phyloP scores from a whole-genome alignment of 2,329 filamentous ascomycete species.

The Xylaria sp. region DNA sequence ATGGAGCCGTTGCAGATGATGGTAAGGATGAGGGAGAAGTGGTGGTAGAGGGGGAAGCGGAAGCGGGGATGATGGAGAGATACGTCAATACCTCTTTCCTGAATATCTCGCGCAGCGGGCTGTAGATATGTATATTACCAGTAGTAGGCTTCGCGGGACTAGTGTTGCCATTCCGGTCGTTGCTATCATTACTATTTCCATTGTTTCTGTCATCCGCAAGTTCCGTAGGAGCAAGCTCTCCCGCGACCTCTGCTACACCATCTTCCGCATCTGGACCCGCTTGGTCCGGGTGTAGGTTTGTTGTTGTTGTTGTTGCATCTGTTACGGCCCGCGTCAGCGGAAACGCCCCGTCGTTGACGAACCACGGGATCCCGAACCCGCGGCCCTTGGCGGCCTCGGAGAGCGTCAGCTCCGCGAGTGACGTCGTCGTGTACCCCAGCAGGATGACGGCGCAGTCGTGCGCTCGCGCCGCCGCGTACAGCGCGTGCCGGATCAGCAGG shows the following conservation, averaged over 20 bases:
- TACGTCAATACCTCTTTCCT: slow-evolving; percentile 79
- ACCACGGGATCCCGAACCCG: slow-evolving; percentile 82
- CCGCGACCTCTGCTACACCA: not conserved
- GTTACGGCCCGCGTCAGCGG: slow-evolving; percentile 33
- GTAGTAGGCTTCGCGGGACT: slow-evolving; percentile 32
- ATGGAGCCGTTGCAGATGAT: no score
- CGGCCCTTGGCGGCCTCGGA: slow-evolving; percentile 90
- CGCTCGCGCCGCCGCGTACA: slow-evolving; percentile 68
- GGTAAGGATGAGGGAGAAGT: no score
- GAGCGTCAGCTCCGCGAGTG: slow-evolving; percentile 83
- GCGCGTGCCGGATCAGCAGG: slow-evolving; percentile 73
- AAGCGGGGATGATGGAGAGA: slow-evolving; percentile 59
- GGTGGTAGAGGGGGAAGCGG: no score
- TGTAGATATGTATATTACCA: slow-evolving; percentile 62
- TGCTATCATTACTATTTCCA: no score
- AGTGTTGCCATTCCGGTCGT: not conserved
- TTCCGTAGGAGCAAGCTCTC: not conserved
- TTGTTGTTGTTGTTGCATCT: no score
- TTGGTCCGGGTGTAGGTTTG: not conserved
- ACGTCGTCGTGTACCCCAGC: slow-evolving; percentile 85
- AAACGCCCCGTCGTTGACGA: slow-evolving; percentile 74
- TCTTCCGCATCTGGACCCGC: not conserved
- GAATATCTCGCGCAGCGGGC: slow-evolving; percentile 84
- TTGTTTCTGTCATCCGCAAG: not conserved
- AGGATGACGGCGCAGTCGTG: slow-evolving; percentile 72